These are phyloP conservation scores for Cercospora sesami DNA, from an alignment of 2,329 filamentous ascomycete species.

Conservation along the genomic window DNA sequence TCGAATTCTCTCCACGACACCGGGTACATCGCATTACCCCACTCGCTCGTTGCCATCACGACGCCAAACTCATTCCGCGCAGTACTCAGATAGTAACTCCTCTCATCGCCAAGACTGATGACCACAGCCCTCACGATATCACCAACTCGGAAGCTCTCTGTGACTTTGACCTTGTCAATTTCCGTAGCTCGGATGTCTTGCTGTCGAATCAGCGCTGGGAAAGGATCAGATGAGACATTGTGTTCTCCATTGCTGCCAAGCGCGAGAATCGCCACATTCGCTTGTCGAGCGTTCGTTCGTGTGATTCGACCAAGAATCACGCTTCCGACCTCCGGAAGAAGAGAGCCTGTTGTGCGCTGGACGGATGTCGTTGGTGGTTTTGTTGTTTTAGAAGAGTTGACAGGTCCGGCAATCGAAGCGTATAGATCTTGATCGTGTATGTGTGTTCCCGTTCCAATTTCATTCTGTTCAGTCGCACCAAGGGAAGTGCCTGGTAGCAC, in stretches of 20 bases:
- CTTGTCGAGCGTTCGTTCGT: slow-evolving; percentile 80
- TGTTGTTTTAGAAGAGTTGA: slow-evolving; percentile 68
- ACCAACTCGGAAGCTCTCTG: slow-evolving; percentile 87
- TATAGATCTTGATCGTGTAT: slow-evolving; percentile 72
- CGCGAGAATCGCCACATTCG: slow-evolving; percentile 80
- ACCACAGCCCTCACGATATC: slow-evolving; percentile 88
- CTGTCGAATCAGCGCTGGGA: slow-evolving; percentile 40
- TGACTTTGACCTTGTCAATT: slow-evolving; percentile 89
- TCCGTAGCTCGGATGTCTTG: slow-evolving; percentile 95
- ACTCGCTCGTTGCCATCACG: slow-evolving; percentile 86
- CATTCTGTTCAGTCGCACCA: slow-evolving; percentile 65
- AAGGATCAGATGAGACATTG: slow-evolving; percentile 31
- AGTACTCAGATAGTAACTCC: slow-evolving; percentile 92
- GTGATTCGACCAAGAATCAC: slow-evolving; percentile 82
- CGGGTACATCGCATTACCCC: slow-evolving; percentile 86
- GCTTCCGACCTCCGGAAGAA: slow-evolving; percentile 82
- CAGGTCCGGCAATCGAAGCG: slow-evolving; percentile 54
- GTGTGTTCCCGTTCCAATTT: slow-evolving; percentile 80
- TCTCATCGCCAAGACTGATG: slow-evolving; percentile 82
- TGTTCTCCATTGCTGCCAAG: slow-evolving; percentile 58
- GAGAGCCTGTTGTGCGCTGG: slow-evolving; percentile 59
- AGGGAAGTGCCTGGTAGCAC: slow-evolving; percentile 82
- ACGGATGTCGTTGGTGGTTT: slow-evolving; percentile 44
- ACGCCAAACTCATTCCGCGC: slow-evolving; percentile 89
- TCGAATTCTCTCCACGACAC: slow-evolving; percentile 94